phyloP scores from a whole-genome alignment of 352 stramenopile genomes.

The Plasmopara viticola region DNA sequence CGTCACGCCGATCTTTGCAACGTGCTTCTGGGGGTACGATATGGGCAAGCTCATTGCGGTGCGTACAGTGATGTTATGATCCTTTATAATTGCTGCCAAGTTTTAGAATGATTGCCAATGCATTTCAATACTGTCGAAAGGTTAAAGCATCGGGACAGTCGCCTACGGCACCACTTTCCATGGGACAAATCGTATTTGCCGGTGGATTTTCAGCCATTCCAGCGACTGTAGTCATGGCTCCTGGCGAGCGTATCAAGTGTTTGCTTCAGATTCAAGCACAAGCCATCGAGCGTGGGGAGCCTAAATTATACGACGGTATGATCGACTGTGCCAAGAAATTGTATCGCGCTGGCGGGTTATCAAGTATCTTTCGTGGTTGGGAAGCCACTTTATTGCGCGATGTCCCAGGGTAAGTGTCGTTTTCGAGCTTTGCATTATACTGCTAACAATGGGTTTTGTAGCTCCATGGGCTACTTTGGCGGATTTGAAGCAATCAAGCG shows the following conservation, averaged over 20 bases:
- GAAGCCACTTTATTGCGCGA: slow-evolving; percentile 93
- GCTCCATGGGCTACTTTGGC: slow-evolving; percentile 93
- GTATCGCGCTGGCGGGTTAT: slow-evolving; percentile 87
- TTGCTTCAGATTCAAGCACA: slow-evolving; percentile 90
- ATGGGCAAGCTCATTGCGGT: slow-evolving; percentile 92
- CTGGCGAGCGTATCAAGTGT: slow-evolving; percentile 96
- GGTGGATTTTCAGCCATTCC: slow-evolving; percentile 87
- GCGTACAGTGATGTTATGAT: slow-evolving; percentile 4
- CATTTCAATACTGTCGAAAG: slow-evolving; percentile 25
- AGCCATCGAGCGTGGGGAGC: slow-evolving; percentile 65
- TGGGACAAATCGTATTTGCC: slow-evolving; percentile 85
- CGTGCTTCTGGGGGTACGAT: slow-evolving; percentile 98
- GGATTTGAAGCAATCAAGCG: slow-evolving; percentile 92
- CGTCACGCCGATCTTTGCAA: slow-evolving; percentile 94
- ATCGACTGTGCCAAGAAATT: slow-evolving; percentile 92
- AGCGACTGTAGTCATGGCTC: slow-evolving; percentile 90
- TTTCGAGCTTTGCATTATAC: not conserved
- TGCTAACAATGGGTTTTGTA: slow-evolving; percentile 14
- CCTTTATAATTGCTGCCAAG: not conserved
- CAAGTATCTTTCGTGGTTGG: slow-evolving; percentile 93
- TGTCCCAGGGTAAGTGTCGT: slow-evolving; percentile 80
- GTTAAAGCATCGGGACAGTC: slow-evolving; percentile 55
- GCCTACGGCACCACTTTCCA: slow-evolving; percentile 56
- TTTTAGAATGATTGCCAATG: no score
- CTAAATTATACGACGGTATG: slow-evolving; percentile 92